These are phyloP conservation scores for Phaeosphaeriaceae sp. DNA, from an alignment of 2,329 filamentous ascomycete genomes.

Conservation along the genomic window DNA sequence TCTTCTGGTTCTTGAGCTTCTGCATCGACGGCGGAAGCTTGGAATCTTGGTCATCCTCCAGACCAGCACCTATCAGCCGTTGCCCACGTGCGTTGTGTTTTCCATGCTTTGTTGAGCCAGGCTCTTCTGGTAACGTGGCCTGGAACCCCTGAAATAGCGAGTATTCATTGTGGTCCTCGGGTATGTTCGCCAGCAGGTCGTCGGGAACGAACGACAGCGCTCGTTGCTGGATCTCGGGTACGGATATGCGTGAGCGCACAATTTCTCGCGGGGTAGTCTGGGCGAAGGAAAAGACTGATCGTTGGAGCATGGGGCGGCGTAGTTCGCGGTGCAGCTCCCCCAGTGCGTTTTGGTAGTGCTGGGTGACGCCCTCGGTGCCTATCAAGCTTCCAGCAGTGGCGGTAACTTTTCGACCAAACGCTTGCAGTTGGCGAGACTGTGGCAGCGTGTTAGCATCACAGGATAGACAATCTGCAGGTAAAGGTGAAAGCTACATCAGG, in stretches of 20 bases:
- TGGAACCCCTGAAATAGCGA: conserved; percentile 97
- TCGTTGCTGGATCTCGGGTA: conserved; percentile 90
- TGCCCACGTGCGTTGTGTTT: conserved; percentile 77
- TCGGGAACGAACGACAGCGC: conserved; percentile 89
- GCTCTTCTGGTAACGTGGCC: conserved; percentile 80
- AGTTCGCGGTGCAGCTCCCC: conserved; percentile 89
- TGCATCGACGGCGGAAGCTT: conserved; percentile 72
- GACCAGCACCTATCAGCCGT: conserved; percentile 73
- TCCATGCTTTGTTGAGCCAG: conserved; percentile 61
- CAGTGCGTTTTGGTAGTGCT: conserved; percentile 87
- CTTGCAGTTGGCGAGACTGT: conserved; percentile 86
- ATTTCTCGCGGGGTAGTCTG: conserved; percentile 92
- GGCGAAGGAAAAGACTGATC: conserved; percentile 89
- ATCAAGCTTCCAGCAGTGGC: conserved; percentile 93
- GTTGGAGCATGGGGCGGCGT: conserved; percentile 81
- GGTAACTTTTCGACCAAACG: conserved; percentile 92
- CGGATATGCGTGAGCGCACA: conserved; percentile 89
- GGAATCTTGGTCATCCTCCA: conserved; percentile 59
- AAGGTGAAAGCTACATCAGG: conserved; percentile 35
- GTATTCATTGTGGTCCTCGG: conserved; percentile 84
- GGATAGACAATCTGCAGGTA: background rate
- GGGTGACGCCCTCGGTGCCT: conserved; percentile 61
- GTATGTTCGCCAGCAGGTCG: conserved; percentile 87
- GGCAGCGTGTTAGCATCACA: conserved; percentile 26
- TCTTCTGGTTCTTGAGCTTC: conserved; percentile 81